Evolutionary conservation across 345 rosid species (phyloP).

Genomic region (Raphanus sativus): DNA sequence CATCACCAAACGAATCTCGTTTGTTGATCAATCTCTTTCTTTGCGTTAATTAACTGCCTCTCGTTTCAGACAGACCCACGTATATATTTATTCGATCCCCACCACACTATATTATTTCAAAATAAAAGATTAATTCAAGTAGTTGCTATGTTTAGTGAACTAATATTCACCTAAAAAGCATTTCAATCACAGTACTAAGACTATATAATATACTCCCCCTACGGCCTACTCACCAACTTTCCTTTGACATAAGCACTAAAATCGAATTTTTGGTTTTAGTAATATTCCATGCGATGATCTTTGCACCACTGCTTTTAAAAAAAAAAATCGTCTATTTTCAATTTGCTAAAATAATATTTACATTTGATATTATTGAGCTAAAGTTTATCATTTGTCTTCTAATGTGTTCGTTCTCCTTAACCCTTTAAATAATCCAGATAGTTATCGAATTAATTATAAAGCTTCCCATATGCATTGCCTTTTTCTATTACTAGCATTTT

Average conservation of each 20-base stretch:
- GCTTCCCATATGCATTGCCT: neutral
- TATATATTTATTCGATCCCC: neutral
- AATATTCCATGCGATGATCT: neutral
- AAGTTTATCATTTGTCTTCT: neutral
- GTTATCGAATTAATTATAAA: neutral
- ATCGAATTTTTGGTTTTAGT: neutral
- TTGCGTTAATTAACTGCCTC: slow-evolving; percentile 20
- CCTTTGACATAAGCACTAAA: neutral
- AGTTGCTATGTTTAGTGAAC: slow-evolving; percentile 20
- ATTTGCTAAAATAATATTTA: neutral
- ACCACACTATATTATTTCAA: neutral
- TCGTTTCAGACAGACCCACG: slow-evolving; percentile 4
- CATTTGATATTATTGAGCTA: neutral
- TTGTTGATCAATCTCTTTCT: slow-evolving; percentile 36
- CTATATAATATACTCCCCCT: neutral
- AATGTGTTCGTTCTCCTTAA: neutral
- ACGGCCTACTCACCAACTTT: neutral
- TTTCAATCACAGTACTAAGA: neutral
- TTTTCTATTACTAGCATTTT: neutral
- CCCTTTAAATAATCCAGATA: neutral
- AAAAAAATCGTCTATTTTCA: neutral
- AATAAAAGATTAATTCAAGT: neutral
- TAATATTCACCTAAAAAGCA: slow-evolving; percentile 21
- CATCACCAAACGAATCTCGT: slow-evolving; percentile 19
- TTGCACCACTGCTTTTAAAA: neutral